A percentile compares a stretch with the other conserved stretches of the same genome.
Evolutionary conservation across 805 yeast genomes (phyloP).

Genomic region (Priceomyces carsonii): DNA sequence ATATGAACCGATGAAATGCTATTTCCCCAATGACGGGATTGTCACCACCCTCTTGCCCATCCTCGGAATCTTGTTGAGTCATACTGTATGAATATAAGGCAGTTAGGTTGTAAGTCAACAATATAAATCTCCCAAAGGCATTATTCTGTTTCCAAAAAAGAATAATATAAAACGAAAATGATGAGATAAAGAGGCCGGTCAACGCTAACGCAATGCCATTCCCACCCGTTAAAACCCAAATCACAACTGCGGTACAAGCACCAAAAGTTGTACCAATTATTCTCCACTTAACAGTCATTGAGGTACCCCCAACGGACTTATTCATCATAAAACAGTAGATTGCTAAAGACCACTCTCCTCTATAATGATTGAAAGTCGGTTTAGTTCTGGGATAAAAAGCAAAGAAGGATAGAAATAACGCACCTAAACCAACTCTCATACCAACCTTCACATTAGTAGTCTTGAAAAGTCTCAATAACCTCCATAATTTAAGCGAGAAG

Average conservation of each 20-base stretch:
- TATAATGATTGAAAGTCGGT: constrained; percentile 58
- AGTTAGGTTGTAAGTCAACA: constrained; percentile 76
- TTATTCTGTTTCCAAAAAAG: constrained; percentile 63
- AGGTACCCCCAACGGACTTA: constrained; percentile 81
- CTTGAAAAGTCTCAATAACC: constrained; percentile 49
- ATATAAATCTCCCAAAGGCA: constrained; percentile 68
- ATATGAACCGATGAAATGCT: constrained; percentile 74
- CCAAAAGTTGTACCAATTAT: constrained; percentile 77
- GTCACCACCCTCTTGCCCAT: constrained; percentile 68
- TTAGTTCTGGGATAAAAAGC: constrained; percentile 65
- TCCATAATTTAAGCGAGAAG: constrained; percentile 44
- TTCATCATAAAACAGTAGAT: constrained; percentile 83
- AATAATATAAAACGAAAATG: constrained; percentile 58
- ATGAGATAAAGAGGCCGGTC: constrained; percentile 47
- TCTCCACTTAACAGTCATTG: constrained; percentile 74
- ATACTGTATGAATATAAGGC: constrained; percentile 74
- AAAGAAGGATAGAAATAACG: constrained; percentile 61
- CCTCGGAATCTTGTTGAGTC: constrained; percentile 56
- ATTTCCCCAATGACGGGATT: constrained; percentile 69
- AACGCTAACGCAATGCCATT: constrained; percentile 52
- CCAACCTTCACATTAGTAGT: constrained; percentile 77
- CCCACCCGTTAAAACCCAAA: constrained; percentile 62
- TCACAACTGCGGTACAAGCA: constrained; percentile 56
- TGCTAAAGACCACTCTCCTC: constrained; percentile 85
- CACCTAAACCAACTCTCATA: constrained; percentile 76